These are phyloP conservation scores for Leishmania martiniquensis DNA, from an alignment of 208 protist species.

Conservation along the genomic window DNA sequence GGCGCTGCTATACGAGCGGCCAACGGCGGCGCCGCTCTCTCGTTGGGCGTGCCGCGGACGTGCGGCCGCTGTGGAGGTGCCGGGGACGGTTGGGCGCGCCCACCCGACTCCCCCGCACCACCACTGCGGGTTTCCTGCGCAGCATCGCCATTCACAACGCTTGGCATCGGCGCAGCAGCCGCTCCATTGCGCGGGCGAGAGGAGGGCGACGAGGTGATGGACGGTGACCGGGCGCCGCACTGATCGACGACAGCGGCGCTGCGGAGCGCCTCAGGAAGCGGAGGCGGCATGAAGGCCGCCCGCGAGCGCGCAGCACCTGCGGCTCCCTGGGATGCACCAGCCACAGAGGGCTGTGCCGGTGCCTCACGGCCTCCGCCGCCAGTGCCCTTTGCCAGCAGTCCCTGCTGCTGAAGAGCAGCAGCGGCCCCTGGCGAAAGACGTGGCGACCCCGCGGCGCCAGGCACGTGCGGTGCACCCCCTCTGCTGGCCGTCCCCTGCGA, in stretches of 20 bases:
- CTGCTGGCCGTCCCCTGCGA: neutral
- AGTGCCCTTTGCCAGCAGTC: neutral
- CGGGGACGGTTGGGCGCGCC: neutral
- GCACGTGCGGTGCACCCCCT: neutral
- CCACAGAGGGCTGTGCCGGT: neutral
- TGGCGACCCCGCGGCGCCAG: neutral
- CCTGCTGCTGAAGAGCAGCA: constrained; percentile 33
- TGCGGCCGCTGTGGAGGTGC: constrained; percentile 1
- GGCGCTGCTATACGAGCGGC: neutral
- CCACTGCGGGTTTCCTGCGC: neutral
- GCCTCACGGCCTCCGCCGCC: neutral
- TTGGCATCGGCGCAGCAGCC: neutral
- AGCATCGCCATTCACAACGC: no score
- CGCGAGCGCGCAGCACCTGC: neutral
- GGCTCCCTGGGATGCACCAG: neutral
- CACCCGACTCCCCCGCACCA: neutral
- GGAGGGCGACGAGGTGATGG: neutral
- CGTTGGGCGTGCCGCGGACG: neutral
- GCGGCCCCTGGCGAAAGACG: constrained; percentile 22
- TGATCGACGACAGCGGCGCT: neutral
- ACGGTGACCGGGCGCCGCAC: neutral
- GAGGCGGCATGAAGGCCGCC: constrained; percentile 18
- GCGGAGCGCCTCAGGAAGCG: constrained; percentile 24
- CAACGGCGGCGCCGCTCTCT: neutral
- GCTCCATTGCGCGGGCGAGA: neutral